Evolutionary conservation across 2,329 filamentous ascomycete species (phyloP).

Genomic region (Ophiostoma sp.): DNA sequence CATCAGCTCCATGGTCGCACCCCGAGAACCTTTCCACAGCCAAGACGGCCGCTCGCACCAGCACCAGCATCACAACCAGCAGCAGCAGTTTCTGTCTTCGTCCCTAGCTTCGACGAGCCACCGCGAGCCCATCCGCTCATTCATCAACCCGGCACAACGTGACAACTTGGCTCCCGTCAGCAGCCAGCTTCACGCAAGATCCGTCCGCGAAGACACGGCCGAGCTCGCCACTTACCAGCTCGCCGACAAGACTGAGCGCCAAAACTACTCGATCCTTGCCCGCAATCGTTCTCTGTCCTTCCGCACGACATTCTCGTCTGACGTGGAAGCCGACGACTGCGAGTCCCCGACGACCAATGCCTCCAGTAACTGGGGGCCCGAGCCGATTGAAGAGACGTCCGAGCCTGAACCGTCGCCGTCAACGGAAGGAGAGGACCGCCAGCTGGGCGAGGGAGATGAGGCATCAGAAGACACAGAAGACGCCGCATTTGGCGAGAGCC

Average conservation of each 20-base stretch:
- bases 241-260: conserved; percentile 57
- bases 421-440: conserved; percentile 3
- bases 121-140: conserved; percentile 69
- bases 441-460: background rate
- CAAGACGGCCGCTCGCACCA: conserved; percentile 24
- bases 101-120: conserved; percentile 46
- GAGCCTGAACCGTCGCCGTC: conserved; percentile 20
- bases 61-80: conserved; percentile 28
- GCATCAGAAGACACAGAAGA: background rate
- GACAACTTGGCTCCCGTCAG: conserved; percentile 61
- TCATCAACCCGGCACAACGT: conserved; percentile 65
- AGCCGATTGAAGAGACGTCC: conserved; percentile 59
- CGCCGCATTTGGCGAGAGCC: conserved; percentile 17
- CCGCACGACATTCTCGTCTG: conserved; percentile 33
- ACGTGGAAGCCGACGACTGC: conserved; percentile 34
- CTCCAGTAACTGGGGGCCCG: conserved; percentile 37
- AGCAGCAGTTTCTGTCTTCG: conserved; percentile 40
- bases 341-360: background rate
- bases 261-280: conserved; percentile 48
- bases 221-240: conserved; percentile 83
- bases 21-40: conserved; percentile 31
- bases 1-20: conserved; percentile 34
- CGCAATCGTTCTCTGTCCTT: conserved; percentile 42
- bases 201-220: conserved; percentile 81
- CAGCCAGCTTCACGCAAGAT: conserved; percentile 71